Percentiles rank a stretch among this genome's conserved stretches.
phyloP scores from a whole-genome alignment of 257 asterid species.

The Forsythia suspensa region DNA sequence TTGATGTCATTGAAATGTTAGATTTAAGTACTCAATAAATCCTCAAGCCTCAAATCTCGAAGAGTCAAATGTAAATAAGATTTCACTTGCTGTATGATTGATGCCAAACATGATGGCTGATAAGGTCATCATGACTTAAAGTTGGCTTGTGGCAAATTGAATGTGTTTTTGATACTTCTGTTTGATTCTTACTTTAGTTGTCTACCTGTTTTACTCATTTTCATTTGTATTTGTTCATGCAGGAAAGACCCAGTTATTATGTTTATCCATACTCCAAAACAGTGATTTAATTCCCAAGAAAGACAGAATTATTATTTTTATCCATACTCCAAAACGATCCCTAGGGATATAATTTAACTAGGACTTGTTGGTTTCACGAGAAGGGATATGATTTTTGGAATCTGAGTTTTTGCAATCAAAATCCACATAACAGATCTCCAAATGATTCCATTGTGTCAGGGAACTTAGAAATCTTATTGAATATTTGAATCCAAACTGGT shows the following conservation, averaged over 20 bases:
- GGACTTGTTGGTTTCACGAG: background rate
- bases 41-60: background rate
- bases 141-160: background rate
- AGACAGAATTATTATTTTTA: background rate
- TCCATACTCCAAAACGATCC: background rate
- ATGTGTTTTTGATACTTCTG: background rate
- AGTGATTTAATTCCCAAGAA: background rate
- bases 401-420: background rate
- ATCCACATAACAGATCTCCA: background rate
- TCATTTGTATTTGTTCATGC: background rate
- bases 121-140: background rate
- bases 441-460: background rate
- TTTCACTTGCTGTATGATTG: background rate
- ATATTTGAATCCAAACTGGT: background rate
- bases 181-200: background rate
- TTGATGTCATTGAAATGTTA: conserved; percentile 1
- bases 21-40: background rate
- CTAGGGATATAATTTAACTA: background rate
- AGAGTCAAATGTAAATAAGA: background rate
- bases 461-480: background rate
- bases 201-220: background rate
- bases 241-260: background rate
- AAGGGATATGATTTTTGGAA: background rate
- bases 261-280: background rate
- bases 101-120: background rate